Evolutionary conservation across 2,329 filamentous ascomycete species (phyloP), one percentile per base, ranked within the genome.

Genomic region (Albophoma yamanashiensis): DNA sequence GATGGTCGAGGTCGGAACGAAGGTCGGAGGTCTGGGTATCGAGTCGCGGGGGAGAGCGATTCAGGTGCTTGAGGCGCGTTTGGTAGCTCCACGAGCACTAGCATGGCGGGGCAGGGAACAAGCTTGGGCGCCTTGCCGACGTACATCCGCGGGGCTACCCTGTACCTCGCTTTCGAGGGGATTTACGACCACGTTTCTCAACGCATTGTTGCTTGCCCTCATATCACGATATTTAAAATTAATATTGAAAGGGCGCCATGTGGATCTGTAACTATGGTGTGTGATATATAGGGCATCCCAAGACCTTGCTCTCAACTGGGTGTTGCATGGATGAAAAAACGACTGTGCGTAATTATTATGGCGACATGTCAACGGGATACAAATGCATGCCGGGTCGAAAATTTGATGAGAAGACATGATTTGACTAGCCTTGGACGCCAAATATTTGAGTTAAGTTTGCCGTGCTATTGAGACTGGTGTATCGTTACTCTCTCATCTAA

Each of bases 41-140:
- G 31, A 11, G 31, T 53, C 50, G 50, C 27, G 25, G 45, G 64
- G 62, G 62, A 58, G 53, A 22, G 14, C 39, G n/a, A 27, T 55
- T 45, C 38, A 42, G 50, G 7, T 40, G 47, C 34, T 55, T 55
- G 59, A 39, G 47, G 50, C 47, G 40, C 47, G 47, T 45, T 22
- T 22, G 38, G 31, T 9, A 53, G 59, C 55, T 43, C 34, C 20
- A 20, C 7, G 7, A 47, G 38, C 22, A 38, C 11, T 12, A 11
- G 34, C 7, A 38, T 60, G 55, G 59, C 55, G 59, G 59, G 59
- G 59, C 59, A 55, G 25, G 36, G 40, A 36, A 27, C 39, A 27
- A n/a, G 45, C 34, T 36, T 25, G 25, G 38, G n/a, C 27, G 39
- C 39, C 31, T n/a, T 34, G 42, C 56, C 56, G 56, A 58, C n/a